Evolutionary conservation across 73 alveolate genomes (phyloP).

Genomic region (Symbiodinium pilosum): DNA sequence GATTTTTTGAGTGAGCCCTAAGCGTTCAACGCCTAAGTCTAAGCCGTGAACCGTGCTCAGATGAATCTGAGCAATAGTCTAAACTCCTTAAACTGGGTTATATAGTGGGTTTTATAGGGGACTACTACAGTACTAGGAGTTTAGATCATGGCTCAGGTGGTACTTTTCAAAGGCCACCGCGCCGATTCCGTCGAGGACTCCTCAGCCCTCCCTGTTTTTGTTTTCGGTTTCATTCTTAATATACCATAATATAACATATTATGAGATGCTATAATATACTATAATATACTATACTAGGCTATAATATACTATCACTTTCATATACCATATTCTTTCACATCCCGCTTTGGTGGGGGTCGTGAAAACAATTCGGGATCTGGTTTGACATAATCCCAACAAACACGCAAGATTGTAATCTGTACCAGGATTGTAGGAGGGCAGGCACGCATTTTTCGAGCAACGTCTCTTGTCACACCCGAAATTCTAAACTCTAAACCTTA

Average conservation of each 20-base stretch:
- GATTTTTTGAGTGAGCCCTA: neutral
- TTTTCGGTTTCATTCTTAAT: neutral
- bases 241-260: neutral
- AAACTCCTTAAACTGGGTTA: neutral
- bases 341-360: too few species aligned
- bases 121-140: neutral
- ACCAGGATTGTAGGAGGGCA: too few species aligned
- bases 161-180: constrained; percentile 2
- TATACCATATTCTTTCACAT: too few species aligned
- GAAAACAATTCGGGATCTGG: too few species aligned
- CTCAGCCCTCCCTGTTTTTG: neutral
- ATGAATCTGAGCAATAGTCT: neutral
- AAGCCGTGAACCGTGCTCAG: neutral
- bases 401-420: too few species aligned
- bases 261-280: too few species aligned
- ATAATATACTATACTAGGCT: too few species aligned
- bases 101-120: neutral
- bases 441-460: too few species aligned
- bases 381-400: too few species aligned
- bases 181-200: constrained; percentile 32
- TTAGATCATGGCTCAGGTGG: neutral
- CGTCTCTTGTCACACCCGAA: too few species aligned
- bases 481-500: too few species aligned
- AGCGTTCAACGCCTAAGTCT: neutral
- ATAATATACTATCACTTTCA: too few species aligned